Conservation (phyloP, 306 rosid species). For the Coriaria nepalensis region DNA sequence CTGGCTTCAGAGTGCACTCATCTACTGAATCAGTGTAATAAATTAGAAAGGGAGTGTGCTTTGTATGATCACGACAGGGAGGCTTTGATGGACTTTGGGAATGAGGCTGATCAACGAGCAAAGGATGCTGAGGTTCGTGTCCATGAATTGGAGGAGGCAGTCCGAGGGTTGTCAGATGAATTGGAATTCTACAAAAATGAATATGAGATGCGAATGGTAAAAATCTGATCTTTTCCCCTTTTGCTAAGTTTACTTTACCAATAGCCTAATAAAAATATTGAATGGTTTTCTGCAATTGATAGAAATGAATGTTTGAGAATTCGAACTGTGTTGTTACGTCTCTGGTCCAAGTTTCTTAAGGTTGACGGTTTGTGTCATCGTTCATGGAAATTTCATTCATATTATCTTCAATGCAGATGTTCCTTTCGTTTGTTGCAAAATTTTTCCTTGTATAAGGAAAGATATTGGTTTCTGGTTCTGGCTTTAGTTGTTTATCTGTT, state of each 20-base stretch:
- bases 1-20: constrained; percentile 48
- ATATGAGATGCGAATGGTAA: constrained; percentile 38
- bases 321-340: too few species aligned
- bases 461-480: too few species aligned
- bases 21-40: constrained; percentile 37
- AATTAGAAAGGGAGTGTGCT: constrained; percentile 59
- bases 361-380: too few species aligned
- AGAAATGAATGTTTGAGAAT: not conserved
- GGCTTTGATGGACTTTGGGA: constrained; percentile 87
- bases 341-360: too few species aligned
- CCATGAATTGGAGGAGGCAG: constrained; percentile 47
- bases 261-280: not conserved
- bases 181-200: constrained; percentile 26
- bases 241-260: not conserved
- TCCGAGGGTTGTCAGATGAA: constrained; percentile 38
- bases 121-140: constrained; percentile 58
- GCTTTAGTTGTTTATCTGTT: too few species aligned
- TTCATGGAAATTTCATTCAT: too few species aligned
- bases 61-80: constrained; percentile 79
- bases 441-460: too few species aligned
- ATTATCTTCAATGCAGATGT: too few species aligned
- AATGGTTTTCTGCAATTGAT: not conserved
- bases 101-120: constrained; percentile 85
- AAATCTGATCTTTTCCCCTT: not conserved
- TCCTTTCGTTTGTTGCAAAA: too few species aligned